Percentiles rank a stretch among this genome's conserved stretches.
Conservation (phyloP, 208 protist species). For the Leptomonas pyrrhocoris region DNA sequence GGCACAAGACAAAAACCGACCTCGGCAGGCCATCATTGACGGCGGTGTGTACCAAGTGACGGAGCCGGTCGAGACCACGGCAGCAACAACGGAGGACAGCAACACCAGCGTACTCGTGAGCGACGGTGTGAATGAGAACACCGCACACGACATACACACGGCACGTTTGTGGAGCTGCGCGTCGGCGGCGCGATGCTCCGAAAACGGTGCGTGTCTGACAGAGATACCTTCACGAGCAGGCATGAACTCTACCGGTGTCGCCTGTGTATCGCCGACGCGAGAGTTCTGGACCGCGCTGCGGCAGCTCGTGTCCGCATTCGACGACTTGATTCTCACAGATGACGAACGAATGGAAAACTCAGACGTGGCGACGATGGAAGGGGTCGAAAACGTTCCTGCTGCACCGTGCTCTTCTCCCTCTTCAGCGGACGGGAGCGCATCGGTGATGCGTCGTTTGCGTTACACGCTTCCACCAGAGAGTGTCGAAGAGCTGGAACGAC, state of each 20-base stretch:
- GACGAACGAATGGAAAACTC: slow-evolving; percentile 17
- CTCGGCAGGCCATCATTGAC: slow-evolving; percentile 60
- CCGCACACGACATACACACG: too few species aligned
- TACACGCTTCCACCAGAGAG: slow-evolving; percentile 7
- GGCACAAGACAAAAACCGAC: slow-evolving; percentile 54
- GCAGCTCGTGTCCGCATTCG: slow-evolving; percentile 27
- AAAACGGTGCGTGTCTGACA: background rate
- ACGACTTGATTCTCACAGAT: slow-evolving; percentile 45
- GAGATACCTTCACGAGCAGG: background rate
- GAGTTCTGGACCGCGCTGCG: slow-evolving; percentile 26
- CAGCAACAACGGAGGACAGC: background rate
- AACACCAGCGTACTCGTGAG: background rate
- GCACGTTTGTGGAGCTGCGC: too few species aligned
- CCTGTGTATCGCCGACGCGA: background rate
- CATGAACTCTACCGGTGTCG: too few species aligned
- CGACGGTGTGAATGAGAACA: background rate
- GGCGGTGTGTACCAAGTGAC: slow-evolving; percentile 46
- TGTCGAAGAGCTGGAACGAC: background rate
- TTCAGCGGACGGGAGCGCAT: too few species aligned
- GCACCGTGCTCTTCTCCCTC: background rate
- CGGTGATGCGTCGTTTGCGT: background rate
- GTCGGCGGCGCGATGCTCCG: too few species aligned
- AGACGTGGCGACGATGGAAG: background rate
- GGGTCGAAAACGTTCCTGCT: background rate
- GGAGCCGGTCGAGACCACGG: background rate